phyloP scores from a whole-genome alignment of 2,329 filamentous ascomycete species.

The Aspergillus sp. region DNA sequence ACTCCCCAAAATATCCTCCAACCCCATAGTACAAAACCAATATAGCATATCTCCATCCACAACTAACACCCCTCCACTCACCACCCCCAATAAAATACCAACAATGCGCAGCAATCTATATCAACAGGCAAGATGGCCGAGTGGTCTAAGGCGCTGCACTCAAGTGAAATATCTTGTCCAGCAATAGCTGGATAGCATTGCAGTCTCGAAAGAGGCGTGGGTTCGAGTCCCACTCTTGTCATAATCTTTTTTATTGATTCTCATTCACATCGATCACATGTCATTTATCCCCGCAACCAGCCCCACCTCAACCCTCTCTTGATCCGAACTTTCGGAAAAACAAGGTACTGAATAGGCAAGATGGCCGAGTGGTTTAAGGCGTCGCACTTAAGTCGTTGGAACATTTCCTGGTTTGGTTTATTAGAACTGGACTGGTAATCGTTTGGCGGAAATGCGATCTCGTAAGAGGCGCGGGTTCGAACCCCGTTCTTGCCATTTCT shows the following conservation, averaged over 20 bases:
- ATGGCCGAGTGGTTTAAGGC: conserved; percentile 3
- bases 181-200: not conserved
- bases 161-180: not conserved
- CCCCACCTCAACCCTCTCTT: not conserved
- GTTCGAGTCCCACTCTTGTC: conserved; percentile 11
- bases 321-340: not conserved
- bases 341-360: not conserved
- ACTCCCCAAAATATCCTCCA: too few relatives aligned
- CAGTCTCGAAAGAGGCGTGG: conserved; percentile 9
- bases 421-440: too few relatives aligned
- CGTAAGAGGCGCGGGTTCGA: not conserved
- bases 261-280: not conserved
- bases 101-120: not conserved
- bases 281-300: too few relatives aligned
- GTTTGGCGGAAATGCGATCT: not conserved
- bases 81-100: not conserved
- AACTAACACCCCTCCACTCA: not conserved
- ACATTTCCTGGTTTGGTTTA: too few relatives aligned
- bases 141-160: conserved; percentile 4
- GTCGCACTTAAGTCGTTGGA: not conserved
- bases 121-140: conserved; percentile 3
- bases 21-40: too few relatives aligned
- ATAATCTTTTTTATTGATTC: not conserved
- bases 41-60: not conserved
- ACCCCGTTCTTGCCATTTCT: not conserved